Conservation (phyloP, 2,329 filamentous ascomycete genomes). For the Alternaria ventricosa region DNA sequence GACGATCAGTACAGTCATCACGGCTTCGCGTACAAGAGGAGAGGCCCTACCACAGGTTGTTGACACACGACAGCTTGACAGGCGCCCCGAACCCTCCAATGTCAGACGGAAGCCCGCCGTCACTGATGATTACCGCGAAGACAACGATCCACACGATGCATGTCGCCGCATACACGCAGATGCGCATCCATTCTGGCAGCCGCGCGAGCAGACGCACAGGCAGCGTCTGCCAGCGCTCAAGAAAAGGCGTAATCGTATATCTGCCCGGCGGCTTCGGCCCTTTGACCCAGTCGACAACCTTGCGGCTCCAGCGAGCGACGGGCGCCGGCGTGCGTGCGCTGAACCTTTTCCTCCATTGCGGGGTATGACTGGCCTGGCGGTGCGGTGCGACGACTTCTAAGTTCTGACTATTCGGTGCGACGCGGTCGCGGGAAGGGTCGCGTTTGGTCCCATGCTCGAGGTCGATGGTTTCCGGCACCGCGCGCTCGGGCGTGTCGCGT, state of each 20-base stretch:
- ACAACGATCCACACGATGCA: slow-evolving; percentile 70
- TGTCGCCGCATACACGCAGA: slow-evolving; percentile 62
- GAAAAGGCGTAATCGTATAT: slow-evolving; percentile 57
- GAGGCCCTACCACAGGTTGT: slow-evolving; percentile 67
- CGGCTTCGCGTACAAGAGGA: neutral
- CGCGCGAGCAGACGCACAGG: slow-evolving; percentile 67
- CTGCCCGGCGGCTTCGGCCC: slow-evolving; percentile 53
- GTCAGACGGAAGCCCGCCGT: slow-evolving; percentile 62
- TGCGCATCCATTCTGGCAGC: slow-evolving; percentile 63
- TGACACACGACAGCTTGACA: slow-evolving; percentile 68
- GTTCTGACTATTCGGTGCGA: neutral
- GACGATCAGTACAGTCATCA: neutral
- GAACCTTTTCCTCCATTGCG: slow-evolving; percentile 18
- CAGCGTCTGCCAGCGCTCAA: slow-evolving; percentile 70
- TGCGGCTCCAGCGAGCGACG: slow-evolving; percentile 20
- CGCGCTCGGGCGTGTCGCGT: slow-evolving; percentile 7
- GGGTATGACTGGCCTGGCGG: too few species aligned
- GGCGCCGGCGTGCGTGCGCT: slow-evolving; percentile 22
- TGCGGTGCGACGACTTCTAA: too few species aligned
- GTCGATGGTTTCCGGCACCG: slow-evolving; percentile 9
- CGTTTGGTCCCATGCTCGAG: slow-evolving; percentile 13
- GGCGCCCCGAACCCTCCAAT: slow-evolving; percentile 74
- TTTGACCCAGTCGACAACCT: slow-evolving; percentile 52
- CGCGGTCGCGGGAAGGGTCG: slow-evolving; percentile 1
- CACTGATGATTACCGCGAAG: slow-evolving; percentile 71